A percentile compares a stretch with the other conserved stretches of the same genome.
These are phyloP conservation scores for Echium plantagineum DNA, from an alignment of 257 asterid genomes.

Conservation along the genomic window DNA sequence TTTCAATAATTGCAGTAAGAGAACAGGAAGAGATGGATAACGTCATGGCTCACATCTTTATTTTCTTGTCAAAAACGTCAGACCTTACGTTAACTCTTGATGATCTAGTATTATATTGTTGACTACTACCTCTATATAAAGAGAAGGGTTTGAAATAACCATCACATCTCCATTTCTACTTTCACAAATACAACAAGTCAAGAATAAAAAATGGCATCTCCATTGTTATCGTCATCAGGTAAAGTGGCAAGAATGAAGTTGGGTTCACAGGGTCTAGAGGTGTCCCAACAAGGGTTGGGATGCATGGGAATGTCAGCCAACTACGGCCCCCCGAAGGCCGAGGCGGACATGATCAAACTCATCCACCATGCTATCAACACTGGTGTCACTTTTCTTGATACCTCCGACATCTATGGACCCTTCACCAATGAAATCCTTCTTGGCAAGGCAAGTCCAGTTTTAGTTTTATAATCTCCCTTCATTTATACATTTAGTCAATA, in stretches of 20 bases:
- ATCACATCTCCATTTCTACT: neutral
- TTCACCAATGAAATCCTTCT: neutral
- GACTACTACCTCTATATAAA: neutral
- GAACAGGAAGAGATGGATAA: neutral
- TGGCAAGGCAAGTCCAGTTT: neutral
- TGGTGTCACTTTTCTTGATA: neutral
- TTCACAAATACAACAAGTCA: neutral
- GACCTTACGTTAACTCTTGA: neutral
- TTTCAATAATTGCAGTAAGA: no score
- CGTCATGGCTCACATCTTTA: neutral
- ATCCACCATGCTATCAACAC: neutral
- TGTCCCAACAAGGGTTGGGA: conserved; percentile 20
- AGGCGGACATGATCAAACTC: neutral
- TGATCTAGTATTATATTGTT: neutral
- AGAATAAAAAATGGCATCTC: neutral
- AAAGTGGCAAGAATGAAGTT: conserved; percentile 23
- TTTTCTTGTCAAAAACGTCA: neutral
- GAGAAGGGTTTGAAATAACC: neutral
- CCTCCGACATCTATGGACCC: neutral
- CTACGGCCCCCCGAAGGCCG: neutral
- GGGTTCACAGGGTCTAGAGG: conserved; percentile 29
- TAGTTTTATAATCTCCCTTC: neutral
- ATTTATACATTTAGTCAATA: no score
- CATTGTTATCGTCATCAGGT: neutral
- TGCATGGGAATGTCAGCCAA: neutral